These are phyloP conservation scores for Nakaseomyces glabratus DNA, from an alignment of 1,139 yeast species.

Conservation along the genomic window DNA sequence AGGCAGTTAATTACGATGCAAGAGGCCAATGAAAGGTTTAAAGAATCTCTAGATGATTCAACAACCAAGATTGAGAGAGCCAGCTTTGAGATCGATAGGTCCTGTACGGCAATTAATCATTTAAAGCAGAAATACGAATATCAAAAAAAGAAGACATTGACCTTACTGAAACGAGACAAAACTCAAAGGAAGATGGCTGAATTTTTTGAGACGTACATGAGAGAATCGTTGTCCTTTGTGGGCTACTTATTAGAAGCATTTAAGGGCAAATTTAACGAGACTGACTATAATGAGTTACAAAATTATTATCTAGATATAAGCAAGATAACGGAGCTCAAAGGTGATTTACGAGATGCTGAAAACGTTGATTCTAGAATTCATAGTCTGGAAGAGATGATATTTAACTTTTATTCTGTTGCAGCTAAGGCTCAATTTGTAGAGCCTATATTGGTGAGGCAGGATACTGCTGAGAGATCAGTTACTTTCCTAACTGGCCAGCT, in stretches of 20 bases:
- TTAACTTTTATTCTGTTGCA: conserved; percentile 2
- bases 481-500: conserved; percentile 9
- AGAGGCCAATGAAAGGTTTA: conserved; percentile 9
- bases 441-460: background rate
- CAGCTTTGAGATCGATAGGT: conserved; percentile 4
- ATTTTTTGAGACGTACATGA: conserved; percentile 2
- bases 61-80: conserved; percentile 13
- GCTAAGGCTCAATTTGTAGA: conserved; percentile 5
- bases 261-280: background rate
- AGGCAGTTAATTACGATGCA: conserved; percentile 6
- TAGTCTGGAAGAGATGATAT: background rate
- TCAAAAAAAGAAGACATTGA: conserved; percentile 7
- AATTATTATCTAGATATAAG: conserved; percentile 1
- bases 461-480: background rate
- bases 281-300: background rate
- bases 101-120: conserved; percentile 5
- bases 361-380: background rate
- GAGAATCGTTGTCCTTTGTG: conserved; percentile 6
- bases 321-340: conserved; percentile 1
- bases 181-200: background rate
- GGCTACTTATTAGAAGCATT: conserved; percentile 3
- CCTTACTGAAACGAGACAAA: conserved; percentile 4
- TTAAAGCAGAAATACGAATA: conserved; percentile 7
- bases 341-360: background rate
- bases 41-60: conserved; percentile 14